Percentiles rank a stretch among this genome's conserved stretches.
These are phyloP conservation scores for Kwoniella shandongensis DNA, from an alignment of 768 basidiomycete genomes.

Conservation along the genomic window DNA sequence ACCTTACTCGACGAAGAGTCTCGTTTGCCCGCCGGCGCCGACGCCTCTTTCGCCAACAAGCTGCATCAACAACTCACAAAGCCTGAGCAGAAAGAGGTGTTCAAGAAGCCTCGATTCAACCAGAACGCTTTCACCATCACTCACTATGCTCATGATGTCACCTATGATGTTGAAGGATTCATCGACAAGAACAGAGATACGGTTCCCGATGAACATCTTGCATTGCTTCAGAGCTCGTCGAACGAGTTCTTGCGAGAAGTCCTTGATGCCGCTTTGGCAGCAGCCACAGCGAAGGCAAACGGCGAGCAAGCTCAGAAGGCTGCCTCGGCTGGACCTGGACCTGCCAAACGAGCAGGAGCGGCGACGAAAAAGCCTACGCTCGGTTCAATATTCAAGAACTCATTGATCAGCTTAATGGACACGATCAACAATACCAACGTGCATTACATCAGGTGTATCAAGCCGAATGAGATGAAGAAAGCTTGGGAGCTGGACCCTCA, in stretches of 20 bases:
- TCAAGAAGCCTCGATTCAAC: slow-evolving; percentile 99
- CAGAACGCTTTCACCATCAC: slow-evolving; percentile 96
- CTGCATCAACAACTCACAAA: slow-evolving; percentile 80
- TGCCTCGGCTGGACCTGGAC: slow-evolving; percentile 56
- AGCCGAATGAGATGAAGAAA: slow-evolving; percentile 92
- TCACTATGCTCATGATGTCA: slow-evolving; percentile 96
- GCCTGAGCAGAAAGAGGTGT: slow-evolving; percentile 79
- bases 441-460: slow-evolving; percentile 99
- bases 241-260: slow-evolving; percentile 94
- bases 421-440: slow-evolving; percentile 96
- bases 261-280: slow-evolving; percentile 78
- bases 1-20: slow-evolving; percentile 97
- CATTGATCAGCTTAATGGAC: slow-evolving; percentile 90
- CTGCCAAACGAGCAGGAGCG: slow-evolving; percentile 38
- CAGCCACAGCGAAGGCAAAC: slow-evolving; percentile 69
- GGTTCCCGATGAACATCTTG: slow-evolving; percentile 96
- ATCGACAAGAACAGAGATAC: slow-evolving; percentile 99
- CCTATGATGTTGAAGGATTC: slow-evolving; percentile 97
- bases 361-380: slow-evolving; percentile 88
- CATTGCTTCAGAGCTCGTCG: slow-evolving; percentile 76
- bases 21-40: slow-evolving; percentile 87
- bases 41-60: slow-evolving; percentile 89
- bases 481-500: slow-evolving; percentile 97
- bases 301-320: slow-evolving; percentile 63
- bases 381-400: slow-evolving; percentile 97